Evolutionary conservation across 108 stramenopile species (phyloP).

Genomic region (Nitzschia sp.): DNA sequence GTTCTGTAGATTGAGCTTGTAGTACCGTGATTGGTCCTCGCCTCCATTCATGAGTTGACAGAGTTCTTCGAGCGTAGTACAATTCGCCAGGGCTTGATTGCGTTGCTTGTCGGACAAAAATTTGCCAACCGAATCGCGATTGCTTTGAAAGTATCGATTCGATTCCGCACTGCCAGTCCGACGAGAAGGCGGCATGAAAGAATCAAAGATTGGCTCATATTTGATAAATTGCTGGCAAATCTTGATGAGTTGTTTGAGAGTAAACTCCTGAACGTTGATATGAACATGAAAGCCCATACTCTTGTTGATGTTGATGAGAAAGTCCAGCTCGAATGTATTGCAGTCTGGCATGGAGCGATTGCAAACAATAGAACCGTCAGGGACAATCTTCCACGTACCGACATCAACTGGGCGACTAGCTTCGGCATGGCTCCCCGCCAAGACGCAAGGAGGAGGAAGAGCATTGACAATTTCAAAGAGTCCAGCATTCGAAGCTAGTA

Average conservation of each 20-base stretch:
- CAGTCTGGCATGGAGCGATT: constrained; percentile 40
- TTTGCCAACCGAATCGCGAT: constrained; percentile 27
- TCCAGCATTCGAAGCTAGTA: constrained; percentile 11
- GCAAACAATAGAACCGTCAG: constrained; percentile 49
- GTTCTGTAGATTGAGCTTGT: constrained; percentile 71
- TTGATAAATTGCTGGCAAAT: constrained; percentile 70
- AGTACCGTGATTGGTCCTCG: constrained; percentile 34
- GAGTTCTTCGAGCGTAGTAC: constrained; percentile 31
- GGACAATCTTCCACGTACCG: constrained; percentile 51
- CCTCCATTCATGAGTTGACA: constrained; percentile 43
- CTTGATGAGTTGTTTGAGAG: constrained; percentile 47
- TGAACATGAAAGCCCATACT: constrained; percentile 63
- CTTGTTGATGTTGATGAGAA: constrained; percentile 36
- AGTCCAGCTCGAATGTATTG: constrained; percentile 57
- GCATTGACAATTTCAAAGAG: neutral
- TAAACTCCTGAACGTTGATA: constrained; percentile 41
- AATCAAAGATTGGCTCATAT: constrained; percentile 65
- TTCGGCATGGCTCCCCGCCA: too few species aligned
- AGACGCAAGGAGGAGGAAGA: too few species aligned
- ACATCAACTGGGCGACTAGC: neutral
- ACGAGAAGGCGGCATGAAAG: constrained; percentile 59
- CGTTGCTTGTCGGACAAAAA: constrained; percentile 32
- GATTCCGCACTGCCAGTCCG: constrained; percentile 35
- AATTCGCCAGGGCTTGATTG: constrained; percentile 33
- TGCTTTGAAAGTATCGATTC: constrained; percentile 46